These are phyloP conservation scores for Prunus yedoensis DNA, from an alignment of 331 rosid species.

Conservation along the genomic window DNA sequence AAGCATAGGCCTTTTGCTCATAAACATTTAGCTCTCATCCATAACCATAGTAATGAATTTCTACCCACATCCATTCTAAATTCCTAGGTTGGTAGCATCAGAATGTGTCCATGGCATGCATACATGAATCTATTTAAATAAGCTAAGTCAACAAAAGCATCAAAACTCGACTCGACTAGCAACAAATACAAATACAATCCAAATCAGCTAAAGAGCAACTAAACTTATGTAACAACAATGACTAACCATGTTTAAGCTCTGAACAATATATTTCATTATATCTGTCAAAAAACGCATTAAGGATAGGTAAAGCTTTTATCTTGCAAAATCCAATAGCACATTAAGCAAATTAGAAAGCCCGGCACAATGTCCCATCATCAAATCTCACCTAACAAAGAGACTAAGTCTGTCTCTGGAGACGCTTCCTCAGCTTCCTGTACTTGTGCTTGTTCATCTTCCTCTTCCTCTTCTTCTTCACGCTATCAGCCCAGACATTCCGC, in stretches of 20 bases:
- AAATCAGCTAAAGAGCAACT: too few species aligned
- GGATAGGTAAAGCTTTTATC: neutral
- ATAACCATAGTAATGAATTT: neutral
- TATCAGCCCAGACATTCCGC: conserved; percentile 67
- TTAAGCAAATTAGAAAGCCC: conserved; percentile 5
- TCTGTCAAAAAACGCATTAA: conserved; percentile 16
- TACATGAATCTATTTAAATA: too few species aligned
- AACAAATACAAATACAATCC: too few species aligned
- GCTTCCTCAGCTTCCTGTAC: conserved; percentile 75
- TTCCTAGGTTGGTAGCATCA: too few species aligned
- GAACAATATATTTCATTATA: conserved; percentile 12
- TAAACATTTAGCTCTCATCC: neutral
- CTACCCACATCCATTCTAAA: too few species aligned
- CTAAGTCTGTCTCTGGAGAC: conserved; percentile 61
- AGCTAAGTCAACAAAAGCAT: too few species aligned
- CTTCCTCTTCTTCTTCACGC: conserved; percentile 88
- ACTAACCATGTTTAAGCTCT: conserved; percentile 4
- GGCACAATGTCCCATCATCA: conserved; percentile 10
- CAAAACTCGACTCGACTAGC: too few species aligned
- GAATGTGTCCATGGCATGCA: too few species aligned
- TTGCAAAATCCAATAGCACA: neutral
- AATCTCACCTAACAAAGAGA: conserved; percentile 29
- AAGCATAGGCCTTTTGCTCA: neutral
- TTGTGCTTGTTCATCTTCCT: conserved; percentile 83
- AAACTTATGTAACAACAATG: conserved; percentile 4